phyloP scores from a whole-genome alignment of 179 eudicot species.

The Beta corolliflora region DNA sequence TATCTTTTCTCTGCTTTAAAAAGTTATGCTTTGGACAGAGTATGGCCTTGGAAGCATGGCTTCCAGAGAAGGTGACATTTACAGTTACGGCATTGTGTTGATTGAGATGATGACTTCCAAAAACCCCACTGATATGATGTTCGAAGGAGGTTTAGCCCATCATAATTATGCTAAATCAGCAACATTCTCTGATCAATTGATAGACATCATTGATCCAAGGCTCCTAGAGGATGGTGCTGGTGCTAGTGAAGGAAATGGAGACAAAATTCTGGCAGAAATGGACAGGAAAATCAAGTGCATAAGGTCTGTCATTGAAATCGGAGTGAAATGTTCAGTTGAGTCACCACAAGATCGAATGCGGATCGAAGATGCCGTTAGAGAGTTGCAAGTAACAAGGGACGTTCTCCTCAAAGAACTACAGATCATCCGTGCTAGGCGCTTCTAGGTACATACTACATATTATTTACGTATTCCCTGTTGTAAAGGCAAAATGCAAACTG shows the following conservation, averaged over 20 bases:
- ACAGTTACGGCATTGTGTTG: conserved; percentile 29
- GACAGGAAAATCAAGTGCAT: conserved; percentile 19
- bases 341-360: conserved; percentile 27
- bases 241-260: background rate
- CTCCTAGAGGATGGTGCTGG: conserved; percentile 10
- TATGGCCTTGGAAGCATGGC: conserved; percentile 24
- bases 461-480: too few species aligned
- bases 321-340: conserved; percentile 23
- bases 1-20: background rate
- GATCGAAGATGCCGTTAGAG: conserved; percentile 11
- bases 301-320: conserved; percentile 16
- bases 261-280: background rate
- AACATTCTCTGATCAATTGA: conserved; percentile 16
- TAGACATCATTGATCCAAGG: conserved; percentile 13
- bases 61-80: conserved; percentile 27
- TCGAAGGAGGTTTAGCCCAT: conserved; percentile 23
- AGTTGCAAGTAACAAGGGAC: conserved; percentile 4
- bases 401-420: background rate
- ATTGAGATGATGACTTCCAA: conserved; percentile 29
- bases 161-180: conserved; percentile 25
- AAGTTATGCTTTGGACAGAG: conserved; percentile 14
- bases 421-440: background rate
- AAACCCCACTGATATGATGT: conserved; percentile 25
- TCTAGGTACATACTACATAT: background rate
- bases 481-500: too few species aligned